Percentiles rank a stretch among this genome's conserved stretches.
phyloP scores from a whole-genome alignment of 306 rosid genomes.

The Arachis hypogaea region DNA sequence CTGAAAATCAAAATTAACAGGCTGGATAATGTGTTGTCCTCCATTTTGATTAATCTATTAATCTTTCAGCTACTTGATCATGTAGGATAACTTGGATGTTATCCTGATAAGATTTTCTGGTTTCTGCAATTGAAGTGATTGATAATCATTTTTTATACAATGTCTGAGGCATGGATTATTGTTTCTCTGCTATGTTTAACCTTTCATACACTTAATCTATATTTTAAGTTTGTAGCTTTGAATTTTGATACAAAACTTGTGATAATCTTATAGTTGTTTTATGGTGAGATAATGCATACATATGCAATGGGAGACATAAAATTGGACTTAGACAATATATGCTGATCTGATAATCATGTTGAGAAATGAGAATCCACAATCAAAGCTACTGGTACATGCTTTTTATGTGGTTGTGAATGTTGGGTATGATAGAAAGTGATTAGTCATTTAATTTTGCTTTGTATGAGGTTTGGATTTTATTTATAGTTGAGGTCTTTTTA shows the following conservation, averaged over 20 bases:
- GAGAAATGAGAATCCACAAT: not conserved
- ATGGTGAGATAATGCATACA: not conserved
- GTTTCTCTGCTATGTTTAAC: not conserved
- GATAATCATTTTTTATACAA: constrained; percentile 17
- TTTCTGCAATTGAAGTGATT: constrained; percentile 17
- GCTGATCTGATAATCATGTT: not conserved
- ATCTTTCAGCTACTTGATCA: constrained; percentile 2
- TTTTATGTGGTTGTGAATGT: constrained; percentile 3
- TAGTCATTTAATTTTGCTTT: constrained; percentile 4
- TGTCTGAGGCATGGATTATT: constrained; percentile 10
- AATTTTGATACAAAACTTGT: not conserved
- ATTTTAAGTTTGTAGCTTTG: not conserved
- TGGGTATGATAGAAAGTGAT: not conserved
- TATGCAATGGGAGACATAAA: not conserved
- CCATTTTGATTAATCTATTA: constrained; percentile 8
- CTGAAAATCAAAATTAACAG: not conserved
- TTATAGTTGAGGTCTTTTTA: constrained; percentile 13
- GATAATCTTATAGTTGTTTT: not conserved
- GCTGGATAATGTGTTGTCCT: not conserved
- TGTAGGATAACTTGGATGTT: not conserved
- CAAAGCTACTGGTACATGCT: not conserved
- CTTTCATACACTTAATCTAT: not conserved
- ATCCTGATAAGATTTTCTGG: constrained; percentile 10
- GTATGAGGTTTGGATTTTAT: constrained; percentile 20
- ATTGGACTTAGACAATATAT: not conserved